Evolutionary conservation across 306 rosid genomes (phyloP).

Genomic region (Urtica urens): DNA sequence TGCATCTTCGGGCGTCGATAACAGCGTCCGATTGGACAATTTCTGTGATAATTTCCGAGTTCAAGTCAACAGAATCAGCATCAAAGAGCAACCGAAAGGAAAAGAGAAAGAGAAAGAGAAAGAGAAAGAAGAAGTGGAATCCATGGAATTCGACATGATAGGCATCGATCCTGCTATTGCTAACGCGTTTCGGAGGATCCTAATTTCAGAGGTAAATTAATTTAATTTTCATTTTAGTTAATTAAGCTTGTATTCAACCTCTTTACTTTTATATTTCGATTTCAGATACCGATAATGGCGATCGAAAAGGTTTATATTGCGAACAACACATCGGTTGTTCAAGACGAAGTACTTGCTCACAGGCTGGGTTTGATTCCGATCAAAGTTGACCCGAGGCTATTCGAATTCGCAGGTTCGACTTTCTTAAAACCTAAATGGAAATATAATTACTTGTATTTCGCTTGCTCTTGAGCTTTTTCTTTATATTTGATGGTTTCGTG

Average conservation of each 20-base stretch:
- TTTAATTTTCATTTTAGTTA: no score
- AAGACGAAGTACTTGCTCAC: conserved; percentile 94
- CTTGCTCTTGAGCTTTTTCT: background rate
- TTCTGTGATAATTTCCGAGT: conserved; percentile 63
- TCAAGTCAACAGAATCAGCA: conserved; percentile 45
- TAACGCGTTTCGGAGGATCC: conserved; percentile 87
- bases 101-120: no score
- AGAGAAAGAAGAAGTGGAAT: no score
- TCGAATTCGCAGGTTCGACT: conserved; percentile 68
- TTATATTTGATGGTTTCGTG: no score
- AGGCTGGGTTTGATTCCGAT: conserved; percentile 92
- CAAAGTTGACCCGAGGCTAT: conserved; percentile 74
- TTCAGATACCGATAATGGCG: conserved; percentile 94
- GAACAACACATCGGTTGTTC: conserved; percentile 71
- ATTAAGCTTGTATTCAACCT: no score
- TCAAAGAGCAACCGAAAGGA: no score
- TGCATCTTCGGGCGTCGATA: conserved; percentile 57
- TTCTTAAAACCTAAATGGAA: background rate
- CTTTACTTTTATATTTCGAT: background rate
- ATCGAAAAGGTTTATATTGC: conserved; percentile 82
- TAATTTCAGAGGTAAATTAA: conserved; percentile 64
- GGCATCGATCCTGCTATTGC: conserved; percentile 92
- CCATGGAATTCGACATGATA: conserved; percentile 84
- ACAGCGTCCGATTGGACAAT: conserved; percentile 46
- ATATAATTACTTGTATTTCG: conserved; percentile 4